Evolutionary conservation across 148 eudicot species (phyloP), one percentile per base, ranked within the genome.

Genomic region (Amaranthus palmeri): DNA sequence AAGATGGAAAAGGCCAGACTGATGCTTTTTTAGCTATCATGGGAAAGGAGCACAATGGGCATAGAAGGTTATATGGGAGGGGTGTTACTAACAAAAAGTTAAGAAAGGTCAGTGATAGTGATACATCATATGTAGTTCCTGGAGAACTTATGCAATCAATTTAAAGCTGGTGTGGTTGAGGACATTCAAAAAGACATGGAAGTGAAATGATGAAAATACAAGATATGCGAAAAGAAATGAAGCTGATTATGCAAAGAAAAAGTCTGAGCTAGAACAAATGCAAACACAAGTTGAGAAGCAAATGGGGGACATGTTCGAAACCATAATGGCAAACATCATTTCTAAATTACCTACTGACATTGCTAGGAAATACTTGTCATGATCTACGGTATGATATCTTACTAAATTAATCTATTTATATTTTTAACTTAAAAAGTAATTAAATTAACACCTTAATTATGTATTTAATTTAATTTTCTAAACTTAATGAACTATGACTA

Each of bases 191-290:
- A 68, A 52, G 71, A 68, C 8, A 6, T 52, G 7, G 7, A 12
- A 54, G 6, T 4, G 56, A 71, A 2, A 47, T 8, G 41, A 1
- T 2, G 1, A 14, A n/a, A 15, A 5, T 67, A 10, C 3, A 11
- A 17, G 55, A 67, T 18, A 49, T 50, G 56, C 56, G 56, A 10
- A 50, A 51, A 59, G 66, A 50, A 14, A 10, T 7, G 56, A 60
- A 50, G 74, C n/a, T 18, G 74, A 49, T 0, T 67, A 71, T 60
- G 43, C 3, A 14, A 71, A 18, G 43, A 71, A 71, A n/a, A 71
- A 49, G 56, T 15, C 6, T 46, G 56, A 72, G 68, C 10, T 72
- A 8, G 68, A 62, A 62, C 41, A 61, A 4, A 72, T 50, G 51
- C 68, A 41, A 61, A 61, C 10, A 61, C n/a, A 52, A 15, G 1